Base-by-base conservation (phyloP, 2,329 filamentous ascomycete genomes). In the Microdochium trichocladiopsis region DNA sequence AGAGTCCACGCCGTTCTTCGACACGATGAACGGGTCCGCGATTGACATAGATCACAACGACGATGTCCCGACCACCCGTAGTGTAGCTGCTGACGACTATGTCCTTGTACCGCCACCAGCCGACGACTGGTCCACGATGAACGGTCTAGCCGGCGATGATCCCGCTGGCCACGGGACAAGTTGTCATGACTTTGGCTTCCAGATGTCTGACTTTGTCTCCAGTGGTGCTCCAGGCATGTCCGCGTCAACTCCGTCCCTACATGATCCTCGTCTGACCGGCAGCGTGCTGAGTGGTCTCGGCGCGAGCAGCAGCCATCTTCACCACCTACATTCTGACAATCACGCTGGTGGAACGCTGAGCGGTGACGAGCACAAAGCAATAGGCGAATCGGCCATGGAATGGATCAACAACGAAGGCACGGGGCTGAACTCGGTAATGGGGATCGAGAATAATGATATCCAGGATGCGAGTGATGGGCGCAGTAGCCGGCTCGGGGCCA, bases 241-340 rank as follows among this genome's bases (percentile, higher is more conserved):
- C 65, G 62, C 51, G 63, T 61, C 22, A 64, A 60, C 49, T 64
- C 61, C 2, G 60, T 64, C 3, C 49, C 66, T 18, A 57, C 58
- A 22, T 22, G 41, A 45, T 18, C 41, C 41, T 18, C 41, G 18
- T 6, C 41, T 45, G 41, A 12, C 6, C 21, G 18, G 41, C 41
- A 45, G 41, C 21, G n/a, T 45, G 41, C 41, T 18, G 6, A n/a
- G n/a, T n/a, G 41, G n/a, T 18, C 21, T 45, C 16, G 18, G 41
- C 41, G 11, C 41, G 3, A 18, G 41, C 41, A 45, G 14, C 22
- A 18, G 41, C 22, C 41, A 41, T 18, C 36, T 16, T 12, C 36
- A 41, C 11, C 36, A 45, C 41, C 18, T 45, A 10, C n/a, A 45
- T 5, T 16, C 14, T 18, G 41, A 45, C 22, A 12, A 11, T 16